Evolutionary conservation across 1,284 basidiomycete genomes (phyloP).

Genomic region (Boletellus deceptivus): DNA sequence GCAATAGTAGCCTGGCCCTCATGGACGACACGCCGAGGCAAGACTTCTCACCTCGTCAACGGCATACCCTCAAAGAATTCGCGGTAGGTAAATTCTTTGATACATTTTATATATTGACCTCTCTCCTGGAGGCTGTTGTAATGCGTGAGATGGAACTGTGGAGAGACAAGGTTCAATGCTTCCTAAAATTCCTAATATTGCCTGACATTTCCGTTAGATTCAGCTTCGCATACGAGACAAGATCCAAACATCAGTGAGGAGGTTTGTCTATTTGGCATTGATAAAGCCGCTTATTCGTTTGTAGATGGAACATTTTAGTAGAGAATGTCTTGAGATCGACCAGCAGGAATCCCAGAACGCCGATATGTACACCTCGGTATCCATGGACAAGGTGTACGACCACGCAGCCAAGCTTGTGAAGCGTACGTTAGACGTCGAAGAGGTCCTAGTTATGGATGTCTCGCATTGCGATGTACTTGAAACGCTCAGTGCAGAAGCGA

Average conservation of each 20-base stretch:
- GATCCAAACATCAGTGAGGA: conserved; percentile 80
- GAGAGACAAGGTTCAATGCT: conserved; percentile 78
- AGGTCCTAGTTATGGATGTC: conserved; percentile 89
- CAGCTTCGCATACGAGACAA: conserved; percentile 88
- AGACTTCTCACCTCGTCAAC: conserved; percentile 85
- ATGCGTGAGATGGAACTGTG: conserved; percentile 96
- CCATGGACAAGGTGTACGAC: conserved; percentile 87
- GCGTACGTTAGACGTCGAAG: conserved; percentile 88
- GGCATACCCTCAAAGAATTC: conserved; percentile 94
- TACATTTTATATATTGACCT: conserved; percentile 7
- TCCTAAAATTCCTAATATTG: not conserved
- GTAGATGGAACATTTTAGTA: conserved; percentile 92
- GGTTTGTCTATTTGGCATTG: conserved; percentile 21
- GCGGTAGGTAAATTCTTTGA: conserved; percentile 47
- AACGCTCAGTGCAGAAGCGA: conserved; percentile 63
- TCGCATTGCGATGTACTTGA: conserved; percentile 89
- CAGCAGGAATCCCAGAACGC: conserved; percentile 42
- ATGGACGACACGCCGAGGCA: conserved; percentile 82
- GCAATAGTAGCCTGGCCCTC: conserved; percentile 62
- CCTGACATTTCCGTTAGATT: conserved; percentile 48
- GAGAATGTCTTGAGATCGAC: conserved; percentile 93
- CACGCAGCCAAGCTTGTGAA: conserved; percentile 86
- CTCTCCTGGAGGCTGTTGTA: conserved; percentile 61
- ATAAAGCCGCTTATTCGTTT: conserved; percentile 1
- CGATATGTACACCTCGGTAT: conserved; percentile 40